Conservation (phyloP, 176 grass and related monocot genomes). For the Zizania latifolia region DNA sequence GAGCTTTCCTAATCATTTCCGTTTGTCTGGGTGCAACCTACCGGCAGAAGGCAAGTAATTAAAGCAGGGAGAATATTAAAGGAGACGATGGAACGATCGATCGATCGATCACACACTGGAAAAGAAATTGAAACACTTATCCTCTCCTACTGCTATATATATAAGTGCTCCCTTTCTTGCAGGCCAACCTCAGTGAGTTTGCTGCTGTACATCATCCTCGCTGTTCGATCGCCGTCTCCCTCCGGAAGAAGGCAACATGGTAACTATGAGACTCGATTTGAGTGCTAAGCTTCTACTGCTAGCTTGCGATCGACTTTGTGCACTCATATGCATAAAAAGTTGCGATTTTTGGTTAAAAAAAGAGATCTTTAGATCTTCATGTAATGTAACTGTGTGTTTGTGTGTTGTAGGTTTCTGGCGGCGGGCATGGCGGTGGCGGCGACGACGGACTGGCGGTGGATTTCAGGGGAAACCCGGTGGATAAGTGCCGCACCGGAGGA, state of each 20-base stretch:
- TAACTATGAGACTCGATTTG: not conserved
- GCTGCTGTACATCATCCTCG: not conserved
- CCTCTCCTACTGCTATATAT: not conserved
- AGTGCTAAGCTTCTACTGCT: too few relatives aligned
- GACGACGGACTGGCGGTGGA: constrained; percentile 28
- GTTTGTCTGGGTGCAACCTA: not conserved
- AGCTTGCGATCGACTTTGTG: too few relatives aligned
- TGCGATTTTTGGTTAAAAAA: too few relatives aligned
- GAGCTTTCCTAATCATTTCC: not conserved
- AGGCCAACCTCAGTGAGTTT: not conserved
- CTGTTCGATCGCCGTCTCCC: not conserved
- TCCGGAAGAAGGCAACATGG: constrained; percentile 11
- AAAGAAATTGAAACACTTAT: not conserved
- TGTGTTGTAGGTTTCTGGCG: constrained; percentile 28
- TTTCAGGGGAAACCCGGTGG: constrained; percentile 44
- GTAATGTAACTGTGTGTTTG: not conserved
- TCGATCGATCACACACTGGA: not conserved
- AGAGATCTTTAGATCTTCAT: not conserved
- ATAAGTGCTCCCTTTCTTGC: not conserved
- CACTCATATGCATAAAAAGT: too few relatives aligned
- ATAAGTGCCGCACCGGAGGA: constrained; percentile 39
- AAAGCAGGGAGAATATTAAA: not conserved
- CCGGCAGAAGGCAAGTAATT: not conserved
- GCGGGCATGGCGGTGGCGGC: not conserved
- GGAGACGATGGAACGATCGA: not conserved